Conservation (phyloP, 768 basidiomycete genomes). For the Rickenella mellea region DNA sequence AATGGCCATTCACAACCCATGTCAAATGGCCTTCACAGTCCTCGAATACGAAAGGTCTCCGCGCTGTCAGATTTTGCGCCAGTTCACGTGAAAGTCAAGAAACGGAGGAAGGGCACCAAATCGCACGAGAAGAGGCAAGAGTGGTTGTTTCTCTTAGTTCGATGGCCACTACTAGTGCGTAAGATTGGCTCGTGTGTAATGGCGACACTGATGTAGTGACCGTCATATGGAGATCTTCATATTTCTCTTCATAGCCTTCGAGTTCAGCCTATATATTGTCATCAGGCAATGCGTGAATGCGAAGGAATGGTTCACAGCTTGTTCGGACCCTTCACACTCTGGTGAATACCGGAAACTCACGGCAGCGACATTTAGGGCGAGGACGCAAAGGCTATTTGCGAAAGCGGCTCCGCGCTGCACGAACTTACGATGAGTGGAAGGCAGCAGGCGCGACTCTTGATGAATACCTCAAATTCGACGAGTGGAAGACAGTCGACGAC, state of each 20-base stretch:
- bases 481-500: conserved; percentile 85
- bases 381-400: conserved; percentile 76
- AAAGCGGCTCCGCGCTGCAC: conserved; percentile 63
- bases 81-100: conserved; percentile 74
- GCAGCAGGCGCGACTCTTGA: conserved; percentile 70
- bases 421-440: conserved; percentile 87
- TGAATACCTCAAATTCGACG: conserved; percentile 71
- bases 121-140: conserved; percentile 46
- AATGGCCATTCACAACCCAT: conserved; percentile 15
- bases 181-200: not conserved
- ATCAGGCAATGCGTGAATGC: conserved; percentile 90
- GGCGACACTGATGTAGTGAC: not conserved
- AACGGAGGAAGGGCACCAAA: conserved; percentile 24
- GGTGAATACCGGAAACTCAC: not conserved
- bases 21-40: conserved; percentile 16
- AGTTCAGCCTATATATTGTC: conserved; percentile 81
- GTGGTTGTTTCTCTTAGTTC: conserved; percentile 64
- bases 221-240: conserved; percentile 56
- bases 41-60: conserved; percentile 68
- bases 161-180: conserved; percentile 81
- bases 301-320: conserved; percentile 88
- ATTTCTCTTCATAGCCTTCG: conserved; percentile 69
- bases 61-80: conserved; percentile 87
- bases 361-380: conserved; percentile 45
- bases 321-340: conserved; percentile 29